These are phyloP conservation scores for Exophiala aquamarina DNA, from an alignment of 2,329 filamentous ascomycete species.

Conservation along the genomic window DNA sequence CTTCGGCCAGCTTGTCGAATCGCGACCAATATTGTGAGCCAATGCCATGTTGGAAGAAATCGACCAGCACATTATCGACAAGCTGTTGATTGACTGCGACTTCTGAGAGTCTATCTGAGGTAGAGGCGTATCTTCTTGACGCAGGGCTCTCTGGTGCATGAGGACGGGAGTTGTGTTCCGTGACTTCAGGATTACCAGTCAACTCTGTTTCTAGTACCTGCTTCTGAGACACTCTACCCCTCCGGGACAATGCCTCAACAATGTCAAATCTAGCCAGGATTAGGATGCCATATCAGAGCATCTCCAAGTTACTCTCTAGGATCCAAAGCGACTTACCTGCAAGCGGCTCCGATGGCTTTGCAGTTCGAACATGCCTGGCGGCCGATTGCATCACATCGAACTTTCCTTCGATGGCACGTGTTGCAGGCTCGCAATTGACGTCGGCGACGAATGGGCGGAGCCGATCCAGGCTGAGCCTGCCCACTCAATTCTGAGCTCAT, in stretches of 20 bases:
- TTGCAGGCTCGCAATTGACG: constrained; percentile 4
- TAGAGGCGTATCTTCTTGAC: not conserved
- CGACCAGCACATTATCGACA: not conserved
- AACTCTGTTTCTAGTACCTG: not conserved
- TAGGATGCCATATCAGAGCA: too few species aligned
- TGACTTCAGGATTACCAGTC: not conserved
- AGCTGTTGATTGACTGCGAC: constrained; percentile 2
- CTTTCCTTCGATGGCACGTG: constrained; percentile 6
- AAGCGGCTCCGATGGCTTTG: constrained; percentile 2
- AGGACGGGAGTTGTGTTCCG: not conserved
- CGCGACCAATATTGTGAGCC: constrained; percentile 1
- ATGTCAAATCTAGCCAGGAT: too few species aligned
- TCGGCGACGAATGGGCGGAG: not conserved
- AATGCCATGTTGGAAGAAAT: constrained; percentile 8
- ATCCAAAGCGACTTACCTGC: not conserved
- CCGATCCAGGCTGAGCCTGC: not conserved
- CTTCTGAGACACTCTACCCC: not conserved
- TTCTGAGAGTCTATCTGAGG: not conserved
- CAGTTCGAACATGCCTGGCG: constrained; percentile 5
- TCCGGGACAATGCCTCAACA: too few species aligned
- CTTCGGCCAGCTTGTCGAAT: constrained; percentile 1
- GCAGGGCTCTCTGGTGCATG: not conserved
- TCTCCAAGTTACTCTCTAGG: too few species aligned
- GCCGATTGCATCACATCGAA: constrained; percentile 5
- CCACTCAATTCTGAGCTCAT: not conserved